Base-by-base conservation (phyloP, 164 flowering plant species). In the Piper betle region DNA sequence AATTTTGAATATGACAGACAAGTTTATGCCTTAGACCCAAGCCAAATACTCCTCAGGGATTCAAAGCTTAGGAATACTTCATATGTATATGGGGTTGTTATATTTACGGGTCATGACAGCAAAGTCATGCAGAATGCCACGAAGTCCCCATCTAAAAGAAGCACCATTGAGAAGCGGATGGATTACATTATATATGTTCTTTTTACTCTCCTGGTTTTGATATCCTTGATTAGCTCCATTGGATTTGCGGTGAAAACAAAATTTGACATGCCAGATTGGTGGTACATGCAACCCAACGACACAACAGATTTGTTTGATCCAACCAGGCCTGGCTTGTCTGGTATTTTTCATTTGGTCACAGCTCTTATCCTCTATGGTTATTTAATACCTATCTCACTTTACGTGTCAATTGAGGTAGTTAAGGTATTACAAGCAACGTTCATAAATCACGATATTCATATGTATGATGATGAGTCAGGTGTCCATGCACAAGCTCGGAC, bases 311-410 rank as follows among this genome's bases (percentile, higher is more conserved):
- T 54, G 20, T 15, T 16, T 54, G 57, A 54, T 8, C 37, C 57
- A 8, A 15, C 9, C 6, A 54, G 15, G 10, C 50, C 7, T 10
- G 9, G 10, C 50, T 3, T 46, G 50, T 46, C 50, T 46, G 50
- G 50, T 46, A 20, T 17, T 20, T 3, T 54, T 2, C 57, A 54
- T 9, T 18, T 18, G 17, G 57, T 6, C 4, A 54, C 15, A 15
- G 50, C 50, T 10, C 50, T 46, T 10, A 9, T 46, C 10, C 50
- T 46, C 10, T 46, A 10, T 67, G 93, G 97, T 10, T 91, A 91
- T 65, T 67, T 91, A 53, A 88, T 91, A 66, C 94, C 97, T 59
- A 91, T 91, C 65, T 91, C 96, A 3, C 88, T 91, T 10, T 91
- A 91, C 75, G 63, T 41, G 96, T 77, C 73, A 86, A 39, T 64